Evolutionary conservation across 2,329 filamentous ascomycete species (phyloP).

Genomic region (Xylaria hypoxylon): DNA sequence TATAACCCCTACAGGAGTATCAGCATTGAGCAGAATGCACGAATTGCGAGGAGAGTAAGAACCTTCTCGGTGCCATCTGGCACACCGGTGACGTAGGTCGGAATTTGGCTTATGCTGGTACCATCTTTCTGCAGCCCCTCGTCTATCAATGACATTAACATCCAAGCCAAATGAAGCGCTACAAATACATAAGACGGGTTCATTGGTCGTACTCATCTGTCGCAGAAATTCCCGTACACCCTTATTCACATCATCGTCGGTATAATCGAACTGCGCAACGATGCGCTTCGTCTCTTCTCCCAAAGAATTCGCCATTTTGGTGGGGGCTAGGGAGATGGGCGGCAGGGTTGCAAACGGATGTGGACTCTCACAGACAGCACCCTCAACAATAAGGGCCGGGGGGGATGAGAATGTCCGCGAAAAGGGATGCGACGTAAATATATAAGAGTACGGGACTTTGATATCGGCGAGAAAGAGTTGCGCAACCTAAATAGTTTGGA

Average conservation of each 20-base stretch:
- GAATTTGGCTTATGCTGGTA: slow-evolving; percentile 92
- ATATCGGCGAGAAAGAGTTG: slow-evolving; percentile 65
- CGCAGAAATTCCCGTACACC: slow-evolving; percentile 86
- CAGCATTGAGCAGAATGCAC: slow-evolving; percentile 22
- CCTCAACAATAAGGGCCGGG: slow-evolving; percentile 55
- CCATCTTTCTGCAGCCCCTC: slow-evolving; percentile 84
- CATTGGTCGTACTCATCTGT: slow-evolving; percentile 74
- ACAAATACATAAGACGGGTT: neutral
- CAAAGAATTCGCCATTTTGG: slow-evolving; percentile 64
- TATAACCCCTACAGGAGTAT: slow-evolving; percentile 79
- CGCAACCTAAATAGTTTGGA: slow-evolving; percentile 55
- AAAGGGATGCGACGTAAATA: slow-evolving; percentile 52
- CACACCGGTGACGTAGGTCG: slow-evolving; percentile 94
- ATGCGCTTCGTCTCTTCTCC: slow-evolving; percentile 81
- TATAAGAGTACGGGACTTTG: slow-evolving; percentile 57
- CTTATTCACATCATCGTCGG: slow-evolving; percentile 79
- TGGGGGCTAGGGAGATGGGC: slow-evolving; percentile 66
- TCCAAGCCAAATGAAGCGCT: slow-evolving; percentile 36
- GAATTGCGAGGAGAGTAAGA: slow-evolving; percentile 40
- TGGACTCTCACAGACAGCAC: slow-evolving; percentile 66
- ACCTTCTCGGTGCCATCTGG: slow-evolving; percentile 99
- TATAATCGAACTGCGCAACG: slow-evolving; percentile 87
- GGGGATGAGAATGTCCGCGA: slow-evolving; percentile 57
- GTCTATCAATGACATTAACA: slow-evolving; percentile 60
- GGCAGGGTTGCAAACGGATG: slow-evolving; percentile 65